Evolutionary conservation across 2,329 filamentous ascomycete species (phyloP).

Genomic region (Raffaelea deltoideospora): DNA sequence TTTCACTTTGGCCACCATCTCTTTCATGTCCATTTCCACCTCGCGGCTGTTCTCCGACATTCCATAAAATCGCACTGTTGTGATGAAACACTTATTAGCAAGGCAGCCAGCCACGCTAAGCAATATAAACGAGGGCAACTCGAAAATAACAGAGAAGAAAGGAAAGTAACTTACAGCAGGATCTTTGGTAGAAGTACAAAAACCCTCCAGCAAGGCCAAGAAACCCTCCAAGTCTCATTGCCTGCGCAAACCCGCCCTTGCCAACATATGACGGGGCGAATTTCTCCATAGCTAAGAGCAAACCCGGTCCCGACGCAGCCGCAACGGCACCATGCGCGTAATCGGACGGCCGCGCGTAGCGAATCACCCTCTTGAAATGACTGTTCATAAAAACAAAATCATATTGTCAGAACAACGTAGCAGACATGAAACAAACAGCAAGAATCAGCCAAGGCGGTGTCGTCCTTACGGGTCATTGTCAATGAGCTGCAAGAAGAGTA

Average conservation of each 20-base stretch:
- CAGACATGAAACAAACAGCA: neutral
- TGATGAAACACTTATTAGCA: too few species aligned
- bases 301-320: conserved; percentile 55
- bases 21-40: conserved; percentile 88
- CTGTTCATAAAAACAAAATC: too few species aligned
- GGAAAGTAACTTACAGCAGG: conserved; percentile 61
- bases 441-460: neutral
- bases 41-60: conserved; percentile 86
- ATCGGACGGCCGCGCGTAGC: conserved; percentile 76
- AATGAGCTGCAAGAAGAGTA: conserved; percentile 59
- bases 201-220: conserved; percentile 68
- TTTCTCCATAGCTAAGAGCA: conserved; percentile 68
- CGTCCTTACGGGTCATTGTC: conserved; percentile 86
- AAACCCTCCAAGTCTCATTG: conserved; percentile 63
- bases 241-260: conserved; percentile 64
- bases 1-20: conserved; percentile 97
- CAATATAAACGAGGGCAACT: too few species aligned
- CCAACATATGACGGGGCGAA: conserved; percentile 75
- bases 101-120: too few species aligned
- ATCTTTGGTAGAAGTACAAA: conserved; percentile 72
- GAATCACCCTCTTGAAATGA: conserved; percentile 78
- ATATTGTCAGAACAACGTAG: neutral
- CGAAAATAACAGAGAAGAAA: too few species aligned
- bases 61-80: conserved; percentile 90
- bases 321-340: conserved; percentile 57